Conservation (phyloP, 306 rosid genomes). For the Fragaria vesca region DNA sequence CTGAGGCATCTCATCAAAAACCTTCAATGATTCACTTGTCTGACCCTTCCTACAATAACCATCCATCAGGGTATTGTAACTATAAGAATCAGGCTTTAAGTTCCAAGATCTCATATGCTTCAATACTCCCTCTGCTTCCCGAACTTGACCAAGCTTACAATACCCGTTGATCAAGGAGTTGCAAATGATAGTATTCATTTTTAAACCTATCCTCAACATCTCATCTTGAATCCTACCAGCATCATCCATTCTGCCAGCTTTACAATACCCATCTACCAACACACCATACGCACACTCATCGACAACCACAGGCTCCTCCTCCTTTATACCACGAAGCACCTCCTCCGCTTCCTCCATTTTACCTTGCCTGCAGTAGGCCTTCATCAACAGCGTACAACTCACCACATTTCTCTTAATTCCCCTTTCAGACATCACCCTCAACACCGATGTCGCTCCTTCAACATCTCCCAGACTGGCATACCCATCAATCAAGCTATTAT, state of each 20-base stretch:
- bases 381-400: constrained; percentile 60
- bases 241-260: constrained; percentile 57
- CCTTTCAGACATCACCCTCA: constrained; percentile 53
- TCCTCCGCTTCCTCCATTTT: constrained; percentile 65
- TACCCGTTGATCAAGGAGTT: constrained; percentile 75
- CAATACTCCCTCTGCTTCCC: constrained; percentile 49
- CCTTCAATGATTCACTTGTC: constrained; percentile 37
- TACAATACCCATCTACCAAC: constrained; percentile 68
- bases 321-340: constrained; percentile 46
- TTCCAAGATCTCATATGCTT: constrained; percentile 50
- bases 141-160: constrained; percentile 53
- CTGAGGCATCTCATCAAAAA: constrained; percentile 61
- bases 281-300: constrained; percentile 69
- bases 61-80: constrained; percentile 43
- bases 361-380: constrained; percentile 54
- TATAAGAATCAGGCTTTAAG: constrained; percentile 49
- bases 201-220: constrained; percentile 57
- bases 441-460: constrained; percentile 45
- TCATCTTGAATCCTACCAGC: constrained; percentile 69
- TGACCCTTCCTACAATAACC: constrained; percentile 39
- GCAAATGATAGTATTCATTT: constrained; percentile 60
- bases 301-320: constrained; percentile 38
- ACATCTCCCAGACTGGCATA: constrained; percentile 52
- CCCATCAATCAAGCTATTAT: constrained; percentile 71
- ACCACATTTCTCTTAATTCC: constrained; percentile 52